Base-by-base conservation (phyloP, 2,329 filamentous ascomycete genomes). In the Cladobotryum mycophilum region DNA sequence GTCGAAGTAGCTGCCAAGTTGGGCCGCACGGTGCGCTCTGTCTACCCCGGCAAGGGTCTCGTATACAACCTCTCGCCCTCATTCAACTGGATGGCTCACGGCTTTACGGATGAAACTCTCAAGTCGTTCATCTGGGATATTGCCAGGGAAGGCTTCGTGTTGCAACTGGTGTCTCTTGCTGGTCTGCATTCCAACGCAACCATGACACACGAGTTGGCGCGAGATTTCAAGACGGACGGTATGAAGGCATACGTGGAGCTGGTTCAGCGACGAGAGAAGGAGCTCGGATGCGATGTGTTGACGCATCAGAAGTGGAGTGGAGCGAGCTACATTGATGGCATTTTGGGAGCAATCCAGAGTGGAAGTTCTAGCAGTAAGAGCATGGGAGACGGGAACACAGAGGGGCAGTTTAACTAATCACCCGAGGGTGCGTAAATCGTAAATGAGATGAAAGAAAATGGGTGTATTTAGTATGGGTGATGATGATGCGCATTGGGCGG, bases 71-170 rank as follows among this genome's bases (percentile, higher is more conserved):
- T 99, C 2, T 91, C 86, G 4, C 93, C 93, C 1, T 95, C 89
- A 8, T 99, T 99, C 79, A 97, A 99, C 76, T 99, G 93, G 93
- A 93, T 95, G 82, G 84, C 84, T 11, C 91, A 97, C 66, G 93
- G 92, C 30, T 99, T 97, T 71, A 85, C 81, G 3, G 83, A 90
- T 56, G 84, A 82, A 54, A 85, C 86, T 5, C 78, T 99, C 49
- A 89, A 87, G 72, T 89, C 82, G 5, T 99, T 99, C 68, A 88
- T 99, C 61, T 97, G 92, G 92, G 92, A 97, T 67, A 82, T 99
- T 57, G 93, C 91, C 8, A 83, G 85, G 65, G 87, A 96, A 61
- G 92, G 92, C 53, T 92, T 84, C 64, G 82, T 82, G 9, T 69
- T 86, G 60, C 83, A 86, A 71, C 75, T 86, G 25, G 79, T 86